Base-by-base conservation (phyloP, 2,329 filamentous ascomycete species). In the Epichloe gansuensis region DNA sequence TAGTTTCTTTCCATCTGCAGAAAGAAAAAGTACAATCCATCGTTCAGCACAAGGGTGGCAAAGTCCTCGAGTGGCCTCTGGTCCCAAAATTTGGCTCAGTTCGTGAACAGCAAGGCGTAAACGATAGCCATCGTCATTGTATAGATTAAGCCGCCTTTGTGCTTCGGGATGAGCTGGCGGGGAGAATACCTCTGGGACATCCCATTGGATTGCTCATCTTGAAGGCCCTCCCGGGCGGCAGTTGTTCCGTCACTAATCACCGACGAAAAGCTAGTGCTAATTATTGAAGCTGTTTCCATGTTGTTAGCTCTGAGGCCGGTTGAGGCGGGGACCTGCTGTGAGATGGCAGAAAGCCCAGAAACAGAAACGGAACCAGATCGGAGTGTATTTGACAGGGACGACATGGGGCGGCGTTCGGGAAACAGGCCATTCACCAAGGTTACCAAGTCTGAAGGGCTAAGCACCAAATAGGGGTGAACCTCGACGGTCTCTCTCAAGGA, bases 361-460 rank as follows among this genome's bases (percentile, higher is more conserved):
- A 75, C 78, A 56, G 75, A 88, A 68, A 72, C 89, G 48, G 75
- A 85, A 62, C 73, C 86, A 60, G 76, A 90, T 69, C 72, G 78
- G 67, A 80, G 75, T 64, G 70, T 84, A 67, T 73, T 81, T 57
- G 72, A 85, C 39, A 80, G 76, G 52, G 73, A 74, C 1, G 84
- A 88, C 38, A 75, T 74, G 2, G 85, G 82, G 42, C 84, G 75
- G 51, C 78, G 76, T 61, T 88, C 84, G 0, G 91, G 91, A 62
- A 91, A 95, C 13, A 96, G 77, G 11, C 86, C 85, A 65, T 93
- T 88, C 57, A 94, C 80, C 60, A 95, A 71, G 3, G 88, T 91
- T 38, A 86, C 74, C 58, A 95, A 72, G 65, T 96, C 91, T 42
- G 86, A 79, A 38, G 88, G 82, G 62, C 86, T 88, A 58, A 95